These are phyloP conservation scores for Ceratocystis cacaofunesta DNA, from an alignment of 2,329 filamentous ascomycete genomes.

Conservation along the genomic window DNA sequence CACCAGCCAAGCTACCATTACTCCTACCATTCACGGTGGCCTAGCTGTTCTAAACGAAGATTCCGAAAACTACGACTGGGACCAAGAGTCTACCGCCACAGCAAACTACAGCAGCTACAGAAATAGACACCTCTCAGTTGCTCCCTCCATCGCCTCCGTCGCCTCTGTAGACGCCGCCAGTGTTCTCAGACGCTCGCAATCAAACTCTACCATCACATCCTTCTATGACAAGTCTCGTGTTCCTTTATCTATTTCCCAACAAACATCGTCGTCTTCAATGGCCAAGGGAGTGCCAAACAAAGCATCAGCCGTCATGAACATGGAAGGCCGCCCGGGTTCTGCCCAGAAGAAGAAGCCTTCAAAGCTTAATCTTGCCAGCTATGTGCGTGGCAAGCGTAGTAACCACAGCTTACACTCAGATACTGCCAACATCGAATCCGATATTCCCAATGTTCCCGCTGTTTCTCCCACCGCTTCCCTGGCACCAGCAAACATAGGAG, in stretches of 20 bases:
- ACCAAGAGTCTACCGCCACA: slow-evolving; percentile 8
- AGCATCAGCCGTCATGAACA: slow-evolving; percentile 32
- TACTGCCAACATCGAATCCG: slow-evolving; percentile 23
- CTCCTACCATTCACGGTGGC: slow-evolving; percentile 1
- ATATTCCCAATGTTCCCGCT: slow-evolving; percentile 24
- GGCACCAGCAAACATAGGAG: slow-evolving; percentile 20
- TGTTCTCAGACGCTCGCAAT: slow-evolving; percentile 33
- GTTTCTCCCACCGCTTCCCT: slow-evolving; percentile 32
- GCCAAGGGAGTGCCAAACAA: slow-evolving; percentile 39
- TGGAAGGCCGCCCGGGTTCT: slow-evolving; percentile 24
- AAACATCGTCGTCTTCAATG: slow-evolving; percentile 44
- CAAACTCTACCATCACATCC: slow-evolving; percentile 40
- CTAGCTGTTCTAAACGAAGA: slow-evolving; percentile 14
- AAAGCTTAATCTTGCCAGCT: slow-evolving; percentile 32
- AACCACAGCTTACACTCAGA: slow-evolving; percentile 24
- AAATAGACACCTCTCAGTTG: slow-evolving; percentile 10
- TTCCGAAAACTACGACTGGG: slow-evolving; percentile 12
- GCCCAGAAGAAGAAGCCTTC: slow-evolving; percentile 31
- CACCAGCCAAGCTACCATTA: slow-evolving; percentile 10
- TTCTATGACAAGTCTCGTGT: slow-evolving; percentile 43
- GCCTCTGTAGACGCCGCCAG: slow-evolving; percentile 30
- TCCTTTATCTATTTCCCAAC: slow-evolving; percentile 42
- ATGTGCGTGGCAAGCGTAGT: slow-evolving; percentile 22
- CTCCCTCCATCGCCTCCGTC: slow-evolving; percentile 18
- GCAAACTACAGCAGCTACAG: slow-evolving; percentile 8